phyloP scores from a whole-genome alignment of 441 rosid genomes.

The Rhodomyrtus psidioides region DNA sequence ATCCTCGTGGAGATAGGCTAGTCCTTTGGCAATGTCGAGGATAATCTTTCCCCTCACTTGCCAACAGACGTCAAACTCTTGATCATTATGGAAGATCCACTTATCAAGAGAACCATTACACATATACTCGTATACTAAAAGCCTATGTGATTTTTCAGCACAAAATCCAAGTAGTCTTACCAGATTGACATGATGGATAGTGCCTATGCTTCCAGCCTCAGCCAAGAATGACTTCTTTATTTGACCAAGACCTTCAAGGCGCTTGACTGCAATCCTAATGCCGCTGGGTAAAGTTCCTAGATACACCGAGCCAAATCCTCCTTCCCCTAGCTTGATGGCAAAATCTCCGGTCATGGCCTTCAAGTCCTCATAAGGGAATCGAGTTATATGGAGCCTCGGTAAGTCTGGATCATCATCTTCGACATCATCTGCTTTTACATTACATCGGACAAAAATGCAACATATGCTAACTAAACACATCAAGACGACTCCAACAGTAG shows the following conservation, averaged over 20 bases:
- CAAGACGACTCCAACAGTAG: neutral
- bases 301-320: neutral
- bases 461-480: accelerated
- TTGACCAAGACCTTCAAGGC: neutral
- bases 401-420: neutral
- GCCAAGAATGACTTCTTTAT: neutral
- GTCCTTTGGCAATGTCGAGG: neutral
- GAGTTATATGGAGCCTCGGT: conserved; percentile 1
- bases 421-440: neutral
- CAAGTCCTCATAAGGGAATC: neutral
- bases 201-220: neutral
- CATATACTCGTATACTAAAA: neutral
- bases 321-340: neutral
- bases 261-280: neutral
- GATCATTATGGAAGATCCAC: conserved; percentile 17
- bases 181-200: neutral
- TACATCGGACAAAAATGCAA: neutral
- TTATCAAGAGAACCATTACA: conserved; percentile 22
- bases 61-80: conserved; percentile 12
- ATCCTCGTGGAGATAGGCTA: neutral
- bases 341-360: neutral
- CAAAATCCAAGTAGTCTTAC: neutral
- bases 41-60: conserved; percentile 4
- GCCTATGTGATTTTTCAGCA: neutral
- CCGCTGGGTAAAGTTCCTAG: neutral